Evolutionary conservation across 2,329 filamentous ascomycete genomes (phyloP).

Genomic region (Diaporthe sp.): DNA sequence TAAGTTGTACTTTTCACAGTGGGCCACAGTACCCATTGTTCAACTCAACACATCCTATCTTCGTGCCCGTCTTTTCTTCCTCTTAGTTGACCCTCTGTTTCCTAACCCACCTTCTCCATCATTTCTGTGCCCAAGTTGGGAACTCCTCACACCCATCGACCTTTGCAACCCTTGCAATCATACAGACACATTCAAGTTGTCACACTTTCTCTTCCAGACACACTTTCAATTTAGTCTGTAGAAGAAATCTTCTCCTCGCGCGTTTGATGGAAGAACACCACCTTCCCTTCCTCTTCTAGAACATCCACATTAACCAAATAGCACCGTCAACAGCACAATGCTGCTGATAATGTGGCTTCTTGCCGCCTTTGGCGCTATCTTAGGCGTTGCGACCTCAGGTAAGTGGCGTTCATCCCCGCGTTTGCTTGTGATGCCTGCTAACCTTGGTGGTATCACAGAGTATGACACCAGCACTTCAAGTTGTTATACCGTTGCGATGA

Average conservation of each 20-base stretch:
- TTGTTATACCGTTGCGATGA: not conserved
- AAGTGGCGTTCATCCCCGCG: not conserved
- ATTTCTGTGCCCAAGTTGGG: not conserved
- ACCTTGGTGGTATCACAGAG: not conserved
- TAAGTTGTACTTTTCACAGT: not conserved
- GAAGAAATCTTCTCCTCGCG: not conserved
- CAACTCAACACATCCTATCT: not conserved
- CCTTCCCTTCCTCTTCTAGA: not conserved
- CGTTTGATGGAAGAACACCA: not conserved
- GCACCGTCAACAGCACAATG: not conserved
- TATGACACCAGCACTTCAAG: not conserved
- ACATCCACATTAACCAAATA: not conserved
- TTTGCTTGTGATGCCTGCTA: not conserved
- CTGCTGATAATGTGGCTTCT: conserved; percentile 18
- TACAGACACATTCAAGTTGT: not conserved
- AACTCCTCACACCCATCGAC: not conserved
- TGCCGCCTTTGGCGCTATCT: not conserved
- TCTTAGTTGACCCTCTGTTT: not conserved
- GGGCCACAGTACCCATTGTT: not conserved
- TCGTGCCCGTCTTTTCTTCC: not conserved
- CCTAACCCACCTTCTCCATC: not conserved
- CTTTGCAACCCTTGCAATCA: not conserved
- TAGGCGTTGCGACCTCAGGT: not conserved
- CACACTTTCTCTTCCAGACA: not conserved
- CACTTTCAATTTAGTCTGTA: not conserved